A percentile compares a stretch with the other conserved stretches of the same genome.
phyloP scores from a whole-genome alignment of 73 alveolate genomes.

The Paraurostyla sp. region DNA sequence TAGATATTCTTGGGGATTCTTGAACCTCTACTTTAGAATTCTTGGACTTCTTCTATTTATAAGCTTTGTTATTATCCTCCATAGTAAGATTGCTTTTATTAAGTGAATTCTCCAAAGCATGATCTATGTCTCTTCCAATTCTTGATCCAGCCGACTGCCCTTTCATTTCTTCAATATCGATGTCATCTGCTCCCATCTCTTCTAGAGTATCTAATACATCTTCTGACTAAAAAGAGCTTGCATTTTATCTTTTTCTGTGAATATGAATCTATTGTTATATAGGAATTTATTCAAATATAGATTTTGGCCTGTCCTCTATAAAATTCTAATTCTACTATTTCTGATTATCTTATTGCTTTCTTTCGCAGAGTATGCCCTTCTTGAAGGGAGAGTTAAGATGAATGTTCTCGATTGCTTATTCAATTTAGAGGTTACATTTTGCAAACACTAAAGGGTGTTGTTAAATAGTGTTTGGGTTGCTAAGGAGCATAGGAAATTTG shows the following conservation, averaged over 20 bases:
- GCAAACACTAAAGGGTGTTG: not conserved
- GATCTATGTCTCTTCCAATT: not conserved
- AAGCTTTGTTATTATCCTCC: slow-evolving; percentile 63
- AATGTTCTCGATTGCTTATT: slow-evolving; percentile 1
- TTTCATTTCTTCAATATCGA: not conserved
- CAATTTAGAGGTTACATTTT: not conserved
- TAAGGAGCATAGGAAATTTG: slow-evolving; percentile 20
- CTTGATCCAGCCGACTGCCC: not conserved
- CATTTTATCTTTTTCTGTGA: not conserved
- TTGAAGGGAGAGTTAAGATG: slow-evolving; percentile 21
- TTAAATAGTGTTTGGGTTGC: not conserved
- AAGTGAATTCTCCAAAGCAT: slow-evolving; percentile 41
- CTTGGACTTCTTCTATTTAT: not conserved
- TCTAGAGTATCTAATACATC: slow-evolving; percentile 52
- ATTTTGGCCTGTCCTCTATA: too few species aligned
- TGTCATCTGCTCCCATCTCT: slow-evolving; percentile 21
- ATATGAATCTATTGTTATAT: not conserved
- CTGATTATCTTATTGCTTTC: not conserved
- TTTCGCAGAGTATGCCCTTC: not conserved
- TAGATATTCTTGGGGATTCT: not conserved
- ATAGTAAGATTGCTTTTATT: slow-evolving; percentile 39
- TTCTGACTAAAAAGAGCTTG: slow-evolving; percentile 18
- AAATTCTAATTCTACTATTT: too few species aligned
- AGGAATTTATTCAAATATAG: too few species aligned
- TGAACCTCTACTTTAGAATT: not conserved